Evolutionary conservation across 2,329 filamentous ascomycete species (phyloP).

Genomic region (Pyricularia pennisetigena): DNA sequence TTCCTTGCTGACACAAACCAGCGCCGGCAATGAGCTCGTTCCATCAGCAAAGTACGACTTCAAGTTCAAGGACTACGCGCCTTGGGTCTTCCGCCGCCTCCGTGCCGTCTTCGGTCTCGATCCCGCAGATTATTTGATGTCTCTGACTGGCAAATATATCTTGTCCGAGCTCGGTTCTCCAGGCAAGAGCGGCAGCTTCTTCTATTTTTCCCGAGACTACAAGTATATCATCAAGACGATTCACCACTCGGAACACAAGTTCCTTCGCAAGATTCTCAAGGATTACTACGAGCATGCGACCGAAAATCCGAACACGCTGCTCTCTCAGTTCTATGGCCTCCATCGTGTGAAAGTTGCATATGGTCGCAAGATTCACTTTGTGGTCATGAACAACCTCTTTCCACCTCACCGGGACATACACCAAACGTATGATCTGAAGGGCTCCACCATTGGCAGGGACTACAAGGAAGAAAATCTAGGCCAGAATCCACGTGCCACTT

Average conservation of each 20-base stretch:
- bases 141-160: slow-evolving; percentile 96
- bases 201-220: slow-evolving; percentile 98
- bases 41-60: slow-evolving; percentile 99
- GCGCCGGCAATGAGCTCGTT: slow-evolving; percentile 91
- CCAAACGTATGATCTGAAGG: slow-evolving; percentile 92
- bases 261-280: slow-evolving; percentile 71
- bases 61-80: slow-evolving; percentile 99
- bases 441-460: slow-evolving; percentile 87
- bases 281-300: slow-evolving; percentile 92
- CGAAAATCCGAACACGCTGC: slow-evolving; percentile 88
- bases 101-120: slow-evolving; percentile 83
- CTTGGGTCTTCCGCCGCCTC: slow-evolving; percentile 94
- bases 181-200: slow-evolving; percentile 97
- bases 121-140: slow-evolving; percentile 96
- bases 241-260: slow-evolving; percentile 88
- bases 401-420: slow-evolving; percentile 96
- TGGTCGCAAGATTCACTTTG: slow-evolving; percentile 96
- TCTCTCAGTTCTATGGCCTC: slow-evolving; percentile 95
- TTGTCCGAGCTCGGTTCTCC: slow-evolving; percentile 93
- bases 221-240: slow-evolving; percentile 99
- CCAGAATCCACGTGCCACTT: slow-evolving; percentile 80
- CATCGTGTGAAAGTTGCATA: slow-evolving; percentile 98
- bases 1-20: slow-evolving; percentile 30
- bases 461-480: slow-evolving; percentile 81
- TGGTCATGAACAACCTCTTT: slow-evolving; percentile 99